Evolutionary conservation across 2,329 filamentous ascomycete genomes (phyloP).

Genomic region (Neofusicoccum ribis): DNA sequence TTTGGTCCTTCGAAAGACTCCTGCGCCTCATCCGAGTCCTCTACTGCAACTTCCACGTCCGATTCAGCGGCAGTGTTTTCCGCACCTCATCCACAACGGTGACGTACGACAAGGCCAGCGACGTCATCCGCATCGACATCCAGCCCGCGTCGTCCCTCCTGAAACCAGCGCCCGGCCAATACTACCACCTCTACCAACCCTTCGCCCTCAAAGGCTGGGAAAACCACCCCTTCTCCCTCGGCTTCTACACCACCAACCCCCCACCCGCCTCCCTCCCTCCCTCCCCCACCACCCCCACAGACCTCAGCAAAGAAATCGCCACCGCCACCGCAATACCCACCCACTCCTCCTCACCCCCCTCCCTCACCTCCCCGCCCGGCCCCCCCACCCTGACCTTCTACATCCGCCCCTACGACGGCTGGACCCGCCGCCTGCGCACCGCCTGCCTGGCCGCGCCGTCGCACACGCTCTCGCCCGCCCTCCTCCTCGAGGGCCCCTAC

Average conservation of each 20-base stretch:
- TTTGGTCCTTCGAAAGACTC: constrained; percentile 55
- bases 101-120: constrained; percentile 45
- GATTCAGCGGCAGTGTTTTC: constrained; percentile 26
- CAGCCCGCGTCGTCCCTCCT: constrained; percentile 36
- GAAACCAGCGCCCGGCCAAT: constrained; percentile 46
- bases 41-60: constrained; percentile 46
- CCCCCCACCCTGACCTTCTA: constrained; percentile 44
- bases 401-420: constrained; percentile 53
- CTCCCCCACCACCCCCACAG: not conserved
- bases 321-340: constrained; percentile 16
- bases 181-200: constrained; percentile 54
- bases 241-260: constrained; percentile 27
- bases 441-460: constrained; percentile 30
- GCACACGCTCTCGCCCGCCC: constrained; percentile 29
- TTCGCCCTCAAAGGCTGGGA: constrained; percentile 48
- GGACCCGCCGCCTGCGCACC: constrained; percentile 49
- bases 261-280: not conserved
- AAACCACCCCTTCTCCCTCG: constrained; percentile 54
- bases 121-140: constrained; percentile 51
- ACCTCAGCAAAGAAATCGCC: not conserved
- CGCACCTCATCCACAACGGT: constrained; percentile 39
- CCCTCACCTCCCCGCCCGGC: constrained; percentile 5
- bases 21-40: constrained; percentile 47
- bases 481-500: no score
- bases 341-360: constrained; percentile 25